Base-by-base conservation (phyloP, 2,329 filamentous ascomycete genomes). In the Neopestalotiopsis clavispora region DNA sequence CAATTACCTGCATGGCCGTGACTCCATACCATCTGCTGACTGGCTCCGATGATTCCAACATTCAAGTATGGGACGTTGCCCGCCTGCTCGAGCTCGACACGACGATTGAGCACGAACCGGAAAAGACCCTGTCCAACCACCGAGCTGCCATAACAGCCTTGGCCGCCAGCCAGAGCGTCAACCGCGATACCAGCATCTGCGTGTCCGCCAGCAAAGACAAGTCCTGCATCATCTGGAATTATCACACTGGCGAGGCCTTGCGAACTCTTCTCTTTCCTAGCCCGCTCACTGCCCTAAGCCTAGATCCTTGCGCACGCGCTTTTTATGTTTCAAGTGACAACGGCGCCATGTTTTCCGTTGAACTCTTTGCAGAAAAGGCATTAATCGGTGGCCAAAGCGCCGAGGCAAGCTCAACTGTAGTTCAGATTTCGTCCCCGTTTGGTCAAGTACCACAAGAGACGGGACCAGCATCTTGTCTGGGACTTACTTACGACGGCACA, bases 171-270 rank as follows among this genome's bases (percentile, higher is more conserved):
- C 90, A 93, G 75, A 91, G 92, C 76, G 84, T 86, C 69, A 91
- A 89, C 77, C 78, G 82, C 17, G 89, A 90, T 74, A 92, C 92
- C 69, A 95, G 93, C 78, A 90, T 98, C 70, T 95, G 92, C 69
- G 87, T 98, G 23, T 97, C 95, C 3, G 89, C 91, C 6, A 94
- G 94, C 72, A 90, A 89, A 74, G 96, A 98, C 82, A 95, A 93
- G 80, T 96, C 94, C 7, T 94, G 94, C 74, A 91, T 97, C 75
- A 86, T 97, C 70, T 99, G 96, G 96, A 95, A 98, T 81, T 97
- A 97, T 78, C 89, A 91, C 71, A 93, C 90, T 0, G 94, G 94
- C 52, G 88, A 89, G 70, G 85, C 92, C 12, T 83, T 98, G 68
- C 90, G 95, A 58, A 98, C 94, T 4, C 90, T 97, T 72, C 86